Conservation (phyloP, 495 filamentous ascomycete species). For the Lasiosphaeria miniovina region DNA sequence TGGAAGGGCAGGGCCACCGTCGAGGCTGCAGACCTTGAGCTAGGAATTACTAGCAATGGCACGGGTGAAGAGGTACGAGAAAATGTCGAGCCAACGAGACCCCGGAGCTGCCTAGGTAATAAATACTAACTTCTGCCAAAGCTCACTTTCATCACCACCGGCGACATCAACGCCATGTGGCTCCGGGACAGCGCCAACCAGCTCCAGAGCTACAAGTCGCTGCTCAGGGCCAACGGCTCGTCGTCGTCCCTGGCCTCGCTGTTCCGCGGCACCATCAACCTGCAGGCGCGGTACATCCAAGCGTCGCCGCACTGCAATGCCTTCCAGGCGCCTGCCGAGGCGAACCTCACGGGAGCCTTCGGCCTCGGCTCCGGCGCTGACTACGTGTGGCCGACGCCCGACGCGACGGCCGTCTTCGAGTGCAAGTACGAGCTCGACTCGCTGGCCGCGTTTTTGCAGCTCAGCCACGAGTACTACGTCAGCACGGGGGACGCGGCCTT, state of each 20-base stretch:
- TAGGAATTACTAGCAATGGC: background rate
- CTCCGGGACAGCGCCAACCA: slow-evolving; percentile 67
- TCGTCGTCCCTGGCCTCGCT: slow-evolving; percentile 53
- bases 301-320: slow-evolving; percentile 62
- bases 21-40: slow-evolving; percentile 16
- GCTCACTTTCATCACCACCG: slow-evolving; percentile 47
- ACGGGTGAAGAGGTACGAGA: background rate
- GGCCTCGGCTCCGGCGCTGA: slow-evolving; percentile 16
- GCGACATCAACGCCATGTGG: slow-evolving; percentile 79
- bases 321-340: slow-evolving; percentile 59
- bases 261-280: slow-evolving; percentile 63
- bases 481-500: slow-evolving; percentile 54
- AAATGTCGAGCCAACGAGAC: background rate
- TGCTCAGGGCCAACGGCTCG: slow-evolving; percentile 46
- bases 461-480: slow-evolving; percentile 55
- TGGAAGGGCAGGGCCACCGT: slow-evolving; percentile 54
- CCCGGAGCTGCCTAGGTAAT: background rate
- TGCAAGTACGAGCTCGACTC: slow-evolving; percentile 67
- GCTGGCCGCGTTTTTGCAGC: slow-evolving; percentile 61
- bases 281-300: slow-evolving; percentile 60
- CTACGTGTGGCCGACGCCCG: slow-evolving; percentile 22
- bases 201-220: slow-evolving; percentile 58
- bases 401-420: slow-evolving; percentile 37
- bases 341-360: slow-evolving; percentile 29
- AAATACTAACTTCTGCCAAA: slow-evolving; percentile 18